Percentiles rank a stretch among this genome's conserved stretches.
Evolutionary conservation across 1,139 yeast species (phyloP).

Genomic region (Pneumocystis murina): DNA sequence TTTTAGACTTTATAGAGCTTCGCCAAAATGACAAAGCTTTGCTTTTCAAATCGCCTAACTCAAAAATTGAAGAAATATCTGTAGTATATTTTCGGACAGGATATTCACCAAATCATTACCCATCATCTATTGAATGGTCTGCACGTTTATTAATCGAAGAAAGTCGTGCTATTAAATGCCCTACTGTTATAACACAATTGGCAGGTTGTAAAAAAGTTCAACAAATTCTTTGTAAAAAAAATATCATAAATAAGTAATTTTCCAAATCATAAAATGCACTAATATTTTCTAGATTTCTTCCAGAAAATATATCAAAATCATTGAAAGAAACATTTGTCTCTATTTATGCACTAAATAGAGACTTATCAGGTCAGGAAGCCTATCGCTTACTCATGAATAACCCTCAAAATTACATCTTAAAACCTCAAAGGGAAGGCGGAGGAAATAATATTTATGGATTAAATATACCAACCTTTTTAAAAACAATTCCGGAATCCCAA

Average conservation of each 20-base stretch:
- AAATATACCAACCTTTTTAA: constrained; percentile 62
- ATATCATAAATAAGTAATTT: constrained; percentile 29
- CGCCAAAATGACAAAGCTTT: background rate
- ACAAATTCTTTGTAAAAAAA: constrained; percentile 56
- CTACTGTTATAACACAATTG: constrained; percentile 72
- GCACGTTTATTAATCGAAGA: constrained; percentile 59
- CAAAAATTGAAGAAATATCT: constrained; percentile 44
- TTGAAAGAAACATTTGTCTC: constrained; percentile 58
- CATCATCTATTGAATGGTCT: constrained; percentile 51
- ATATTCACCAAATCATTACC: constrained; percentile 66
- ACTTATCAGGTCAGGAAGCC: constrained; percentile 50
- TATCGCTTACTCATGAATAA: constrained; percentile 48
- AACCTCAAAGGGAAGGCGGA: constrained; percentile 95
- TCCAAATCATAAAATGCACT: constrained; percentile 25
- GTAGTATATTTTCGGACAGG: constrained; percentile 86
- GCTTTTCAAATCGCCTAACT: background rate
- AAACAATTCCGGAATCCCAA: constrained; percentile 44
- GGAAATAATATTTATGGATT: constrained; percentile 84
- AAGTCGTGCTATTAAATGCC: constrained; percentile 75
- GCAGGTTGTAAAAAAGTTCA: constrained; percentile 89
- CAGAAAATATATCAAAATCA: constrained; percentile 19
- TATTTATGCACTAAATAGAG: constrained; percentile 65
- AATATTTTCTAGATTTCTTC: background rate
- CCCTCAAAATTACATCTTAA: constrained; percentile 64
- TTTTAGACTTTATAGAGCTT: background rate